Percentiles rank a stretch among this genome's conserved stretches.
phyloP scores from a whole-genome alignment of 2,329 filamentous ascomycete species.

The Myriosclerotinia scirpicola region DNA sequence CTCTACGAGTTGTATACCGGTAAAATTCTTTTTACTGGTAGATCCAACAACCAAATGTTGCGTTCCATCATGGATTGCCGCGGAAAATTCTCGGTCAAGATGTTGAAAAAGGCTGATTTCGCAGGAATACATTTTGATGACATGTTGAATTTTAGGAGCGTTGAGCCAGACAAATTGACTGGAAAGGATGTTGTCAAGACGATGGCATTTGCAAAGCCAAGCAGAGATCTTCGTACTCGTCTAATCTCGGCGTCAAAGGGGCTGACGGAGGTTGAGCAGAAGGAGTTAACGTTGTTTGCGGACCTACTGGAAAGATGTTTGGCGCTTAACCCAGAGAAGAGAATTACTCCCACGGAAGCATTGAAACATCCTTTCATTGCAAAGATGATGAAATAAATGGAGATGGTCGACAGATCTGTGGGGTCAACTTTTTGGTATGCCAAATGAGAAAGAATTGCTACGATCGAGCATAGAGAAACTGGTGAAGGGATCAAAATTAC shows the following conservation, averaged over 20 bases:
- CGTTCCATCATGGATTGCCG: conserved; percentile 94
- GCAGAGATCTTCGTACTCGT: conserved; percentile 77
- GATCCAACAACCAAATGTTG: conserved; percentile 98
- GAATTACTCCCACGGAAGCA: conserved; percentile 82
- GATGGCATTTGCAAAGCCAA: conserved; percentile 70
- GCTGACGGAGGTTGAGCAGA: conserved; percentile 70
- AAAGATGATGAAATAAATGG: conserved; percentile 25
- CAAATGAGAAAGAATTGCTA: not conserved
- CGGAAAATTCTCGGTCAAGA: conserved; percentile 85
- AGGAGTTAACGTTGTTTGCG: conserved; percentile 79
- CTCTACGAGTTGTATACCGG: conserved; percentile 96
- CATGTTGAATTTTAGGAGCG: conserved; percentile 76
- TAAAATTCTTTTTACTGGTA: conserved; percentile 92
- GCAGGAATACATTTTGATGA: conserved; percentile 81
- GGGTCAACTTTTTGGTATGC: not conserved
- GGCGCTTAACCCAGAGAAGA: conserved; percentile 86
- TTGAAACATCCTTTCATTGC: conserved; percentile 83
- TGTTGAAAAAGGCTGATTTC: conserved; percentile 79
- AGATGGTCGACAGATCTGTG: not conserved
- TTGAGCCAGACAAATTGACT: conserved; percentile 84
- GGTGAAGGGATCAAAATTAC: not conserved
- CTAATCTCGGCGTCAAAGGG: conserved; percentile 72
- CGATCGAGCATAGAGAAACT: not conserved
- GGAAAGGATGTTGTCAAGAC: conserved; percentile 73
- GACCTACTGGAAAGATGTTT: conserved; percentile 88